Percentiles rank a stretch among this genome's conserved stretches.
phyloP scores from a whole-genome alignment of 306 rosid species.

The Glycine latifolia region DNA sequence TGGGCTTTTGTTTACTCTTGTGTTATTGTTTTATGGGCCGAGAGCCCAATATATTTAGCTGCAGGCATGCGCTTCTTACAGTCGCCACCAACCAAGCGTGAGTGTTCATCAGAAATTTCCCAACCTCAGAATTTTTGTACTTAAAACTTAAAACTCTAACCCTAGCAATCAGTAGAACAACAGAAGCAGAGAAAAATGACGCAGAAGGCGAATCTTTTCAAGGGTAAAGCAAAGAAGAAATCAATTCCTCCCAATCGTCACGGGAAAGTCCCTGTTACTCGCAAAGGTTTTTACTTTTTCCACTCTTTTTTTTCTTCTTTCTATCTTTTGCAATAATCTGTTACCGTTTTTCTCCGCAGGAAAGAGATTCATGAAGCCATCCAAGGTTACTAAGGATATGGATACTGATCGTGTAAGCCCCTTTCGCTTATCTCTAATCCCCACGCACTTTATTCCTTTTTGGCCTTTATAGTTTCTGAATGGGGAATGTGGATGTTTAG shows the following conservation, averaged over 20 bases:
- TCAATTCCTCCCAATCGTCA: conserved; percentile 80
- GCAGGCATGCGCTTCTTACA: too few relatives aligned
- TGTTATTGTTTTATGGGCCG: too few relatives aligned
- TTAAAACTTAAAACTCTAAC: conserved; percentile 11
- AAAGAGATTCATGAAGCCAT: conserved; percentile 77
- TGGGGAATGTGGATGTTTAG: too few relatives aligned
- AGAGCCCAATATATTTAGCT: too few relatives aligned
- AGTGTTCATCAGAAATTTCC: too few relatives aligned
- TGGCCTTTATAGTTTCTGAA: too few relatives aligned
- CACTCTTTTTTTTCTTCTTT: not conserved
- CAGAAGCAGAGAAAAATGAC: conserved; percentile 59
- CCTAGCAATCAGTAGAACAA: not conserved
- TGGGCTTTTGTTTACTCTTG: too few relatives aligned
- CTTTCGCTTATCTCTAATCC: not conserved
- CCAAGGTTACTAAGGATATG: conserved; percentile 75
- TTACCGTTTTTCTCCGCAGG: conserved; percentile 49
- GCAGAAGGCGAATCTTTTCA: conserved; percentile 76
- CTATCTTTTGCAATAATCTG: not conserved
- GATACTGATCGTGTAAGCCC: conserved; percentile 81
- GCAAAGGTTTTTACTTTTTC: conserved; percentile 59
- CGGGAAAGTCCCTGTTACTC: conserved; percentile 68
- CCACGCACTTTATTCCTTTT: not conserved
- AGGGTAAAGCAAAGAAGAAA: conserved; percentile 81
- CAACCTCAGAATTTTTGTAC: too few relatives aligned
- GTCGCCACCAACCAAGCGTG: too few relatives aligned